phyloP scores from a whole-genome alignment of 768 basidiomycete genomes.

The Phaffia australis region DNA sequence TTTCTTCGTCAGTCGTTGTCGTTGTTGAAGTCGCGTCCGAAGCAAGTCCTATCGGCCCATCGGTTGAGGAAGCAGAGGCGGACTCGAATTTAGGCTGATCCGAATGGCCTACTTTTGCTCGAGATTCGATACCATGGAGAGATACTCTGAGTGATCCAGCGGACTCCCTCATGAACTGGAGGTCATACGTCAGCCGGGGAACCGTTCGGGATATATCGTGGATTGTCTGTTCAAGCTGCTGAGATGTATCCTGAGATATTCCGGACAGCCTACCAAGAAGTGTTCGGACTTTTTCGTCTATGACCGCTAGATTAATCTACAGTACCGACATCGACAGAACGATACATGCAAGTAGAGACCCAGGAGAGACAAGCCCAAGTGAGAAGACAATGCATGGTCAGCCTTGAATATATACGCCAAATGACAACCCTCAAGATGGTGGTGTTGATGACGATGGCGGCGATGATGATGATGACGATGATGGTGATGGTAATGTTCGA shows the following conservation, averaged over 20 bases:
- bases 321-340: not conserved
- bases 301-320: conserved; percentile 44
- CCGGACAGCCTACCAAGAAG: conserved; percentile 72
- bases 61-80: not conserved
- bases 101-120: too few relatives aligned
- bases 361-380: conserved; percentile 28
- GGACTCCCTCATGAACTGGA: conserved; percentile 93
- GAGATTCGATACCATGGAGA: conserved; percentile 50
- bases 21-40: conserved; percentile 3
- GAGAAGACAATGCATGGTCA: conserved; percentile 23
- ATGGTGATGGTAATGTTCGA: not conserved
- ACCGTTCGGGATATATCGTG: conserved; percentile 85
- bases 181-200: conserved; percentile 82
- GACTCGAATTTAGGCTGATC: not conserved
- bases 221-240: conserved; percentile 73
- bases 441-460: conserved; percentile 10
- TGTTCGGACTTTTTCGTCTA: conserved; percentile 64
- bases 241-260: conserved; percentile 76
- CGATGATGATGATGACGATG: conserved; percentile 26
- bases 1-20: conserved; percentile 45
- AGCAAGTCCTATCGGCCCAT: too few relatives aligned
- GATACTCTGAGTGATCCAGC: conserved; percentile 63
- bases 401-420: not conserved
- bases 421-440: not conserved
- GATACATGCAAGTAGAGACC: not conserved